These are phyloP conservation scores for Niveomyces coronatus DNA, from an alignment of 2,329 filamentous ascomycete species.

Conservation along the genomic window DNA sequence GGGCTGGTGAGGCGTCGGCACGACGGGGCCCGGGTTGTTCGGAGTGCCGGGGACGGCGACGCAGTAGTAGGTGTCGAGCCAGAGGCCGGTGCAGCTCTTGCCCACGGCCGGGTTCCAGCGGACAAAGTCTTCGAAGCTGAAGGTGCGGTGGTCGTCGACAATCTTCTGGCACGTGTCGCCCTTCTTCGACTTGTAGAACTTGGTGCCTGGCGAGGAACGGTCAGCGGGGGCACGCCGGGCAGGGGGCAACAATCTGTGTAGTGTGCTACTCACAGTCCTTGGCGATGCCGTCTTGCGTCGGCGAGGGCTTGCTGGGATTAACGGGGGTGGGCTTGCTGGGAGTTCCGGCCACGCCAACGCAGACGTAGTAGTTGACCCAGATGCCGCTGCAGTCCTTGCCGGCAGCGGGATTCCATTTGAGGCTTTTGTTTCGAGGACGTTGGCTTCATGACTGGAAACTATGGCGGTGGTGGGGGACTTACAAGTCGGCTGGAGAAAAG, in stretches of 20 bases:
- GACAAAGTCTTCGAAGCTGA: conserved; percentile 2
- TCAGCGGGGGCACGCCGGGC: too few relatives aligned
- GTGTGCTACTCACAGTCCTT: background rate
- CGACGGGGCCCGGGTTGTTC: conserved; percentile 1
- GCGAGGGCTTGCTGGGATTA: conserved; percentile 8
- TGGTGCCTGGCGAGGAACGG: background rate
- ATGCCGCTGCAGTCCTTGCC: conserved; percentile 9
- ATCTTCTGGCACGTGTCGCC: conserved; percentile 20
- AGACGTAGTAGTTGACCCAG: conserved; percentile 11
- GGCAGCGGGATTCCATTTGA: conserved; percentile 16
- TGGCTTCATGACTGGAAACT: background rate
- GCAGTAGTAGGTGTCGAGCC: conserved; percentile 9
- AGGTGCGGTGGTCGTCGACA: conserved; percentile 18
- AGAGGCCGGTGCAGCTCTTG: conserved; percentile 9
- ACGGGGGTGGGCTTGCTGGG: conserved; percentile 3
- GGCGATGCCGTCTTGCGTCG: conserved; percentile 7
- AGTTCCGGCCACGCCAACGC: conserved; percentile 18
- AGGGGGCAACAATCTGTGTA: too few relatives aligned
- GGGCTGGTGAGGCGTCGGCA: conserved; percentile 2
- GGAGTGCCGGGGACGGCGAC: conserved; percentile 9
- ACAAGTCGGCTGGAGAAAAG: conserved; percentile 15
- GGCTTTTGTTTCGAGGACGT: too few relatives aligned
- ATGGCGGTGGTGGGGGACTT: background rate
- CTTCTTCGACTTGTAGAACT: conserved; percentile 10
- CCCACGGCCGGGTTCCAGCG: conserved; percentile 10